Evolutionary conservation across 1,139 yeast species (phyloP).

Genomic region (Scheffersomyces lignicola): DNA sequence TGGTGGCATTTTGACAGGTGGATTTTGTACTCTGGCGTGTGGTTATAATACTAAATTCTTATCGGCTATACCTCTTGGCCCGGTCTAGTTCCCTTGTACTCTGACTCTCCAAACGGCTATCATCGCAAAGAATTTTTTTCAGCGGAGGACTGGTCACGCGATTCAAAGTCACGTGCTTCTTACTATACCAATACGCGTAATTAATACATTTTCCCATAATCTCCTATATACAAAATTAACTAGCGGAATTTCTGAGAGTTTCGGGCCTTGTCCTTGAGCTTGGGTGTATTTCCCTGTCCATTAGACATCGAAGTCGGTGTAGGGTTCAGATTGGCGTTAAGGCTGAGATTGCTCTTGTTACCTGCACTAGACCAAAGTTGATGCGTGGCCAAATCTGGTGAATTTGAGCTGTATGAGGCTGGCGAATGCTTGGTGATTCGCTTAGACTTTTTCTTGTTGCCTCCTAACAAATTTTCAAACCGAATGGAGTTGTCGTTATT

Average conservation of each 20-base stretch:
- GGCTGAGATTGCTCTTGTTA: conserved; percentile 2
- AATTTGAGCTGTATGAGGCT: conserved; percentile 6
- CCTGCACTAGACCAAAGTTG: conserved; percentile 4
- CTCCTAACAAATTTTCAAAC: conserved; percentile 32
- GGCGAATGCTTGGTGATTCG: conserved; percentile 7
- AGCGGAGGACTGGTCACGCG: too few species aligned
- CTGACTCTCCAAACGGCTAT: conserved; percentile 1
- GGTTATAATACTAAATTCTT: conserved; percentile 1
- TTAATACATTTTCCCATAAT: too few species aligned
- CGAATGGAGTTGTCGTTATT: conserved; percentile 14
- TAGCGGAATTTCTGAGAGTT: conserved; percentile 21
- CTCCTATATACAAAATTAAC: conserved; percentile 4
- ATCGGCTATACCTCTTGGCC: conserved; percentile 1
- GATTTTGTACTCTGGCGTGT: too few species aligned
- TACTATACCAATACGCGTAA: too few species aligned
- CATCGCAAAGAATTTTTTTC: too few species aligned
- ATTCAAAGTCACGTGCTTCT: too few species aligned
- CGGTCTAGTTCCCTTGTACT: conserved; percentile 6
- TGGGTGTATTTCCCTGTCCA: conserved; percentile 10
- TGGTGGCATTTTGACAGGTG: conserved; percentile 60
- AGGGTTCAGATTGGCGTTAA: conserved; percentile 5
- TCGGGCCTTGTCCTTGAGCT: conserved; percentile 18
- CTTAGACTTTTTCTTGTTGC: conserved; percentile 26
- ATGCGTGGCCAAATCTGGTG: conserved; percentile 9
- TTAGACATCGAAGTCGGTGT: conserved; percentile 8